Evolutionary conservation across 2,329 filamentous ascomycete genomes (phyloP).

Genomic region (Neofusicoccum sp.): DNA sequence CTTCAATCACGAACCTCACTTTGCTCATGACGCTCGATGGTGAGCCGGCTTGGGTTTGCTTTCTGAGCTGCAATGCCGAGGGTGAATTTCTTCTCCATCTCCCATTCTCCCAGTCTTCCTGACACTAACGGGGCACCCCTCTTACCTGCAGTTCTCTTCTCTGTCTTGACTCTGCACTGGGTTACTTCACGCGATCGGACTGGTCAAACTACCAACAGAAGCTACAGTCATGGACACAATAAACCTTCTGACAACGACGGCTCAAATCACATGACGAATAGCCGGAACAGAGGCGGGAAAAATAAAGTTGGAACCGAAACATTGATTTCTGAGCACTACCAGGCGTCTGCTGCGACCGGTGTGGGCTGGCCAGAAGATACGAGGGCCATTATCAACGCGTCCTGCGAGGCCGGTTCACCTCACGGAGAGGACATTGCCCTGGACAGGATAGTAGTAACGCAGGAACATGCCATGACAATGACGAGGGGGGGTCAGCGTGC

Average conservation of each 20-base stretch:
- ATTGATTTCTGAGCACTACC: slow-evolving; percentile 3
- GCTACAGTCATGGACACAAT: neutral
- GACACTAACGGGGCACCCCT: neutral
- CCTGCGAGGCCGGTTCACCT: neutral
- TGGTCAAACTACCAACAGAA: neutral
- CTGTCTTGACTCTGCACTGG: slow-evolving; percentile 2
- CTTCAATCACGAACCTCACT: neutral
- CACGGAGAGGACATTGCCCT: neutral
- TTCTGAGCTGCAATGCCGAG: slow-evolving; percentile 7
- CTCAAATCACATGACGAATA: neutral
- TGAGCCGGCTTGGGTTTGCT: slow-evolving; percentile 13
- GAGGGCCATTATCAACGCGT: neutral
- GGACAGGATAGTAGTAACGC: neutral
- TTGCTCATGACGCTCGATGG: slow-evolving; percentile 2
- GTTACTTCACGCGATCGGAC: slow-evolving; percentile 8
- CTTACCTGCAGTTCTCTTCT: neutral
- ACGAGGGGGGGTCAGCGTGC: neutral
- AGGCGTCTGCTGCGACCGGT: neutral
- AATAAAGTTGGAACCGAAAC: neutral
- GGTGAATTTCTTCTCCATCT: neutral
- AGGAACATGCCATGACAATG: neutral
- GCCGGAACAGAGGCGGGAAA: neutral
- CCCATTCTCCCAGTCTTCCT: too few species aligned
- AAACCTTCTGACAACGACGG: neutral
- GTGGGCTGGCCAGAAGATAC: neutral